These are phyloP conservation scores for Areca catechu DNA, from an alignment of 176 grass and related monocot genomes.

Conservation along the genomic window DNA sequence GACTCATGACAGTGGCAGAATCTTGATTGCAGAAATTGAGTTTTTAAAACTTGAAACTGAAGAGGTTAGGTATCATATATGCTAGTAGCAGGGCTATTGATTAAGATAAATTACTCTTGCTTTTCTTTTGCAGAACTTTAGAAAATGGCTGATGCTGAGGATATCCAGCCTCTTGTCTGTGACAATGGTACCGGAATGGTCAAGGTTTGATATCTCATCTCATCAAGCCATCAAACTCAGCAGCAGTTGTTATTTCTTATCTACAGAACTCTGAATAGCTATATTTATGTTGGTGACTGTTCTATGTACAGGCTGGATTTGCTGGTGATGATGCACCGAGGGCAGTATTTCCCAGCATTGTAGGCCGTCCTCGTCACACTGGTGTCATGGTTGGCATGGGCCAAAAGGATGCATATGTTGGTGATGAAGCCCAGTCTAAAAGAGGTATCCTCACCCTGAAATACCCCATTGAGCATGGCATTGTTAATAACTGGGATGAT, in stretches of 20 bases:
- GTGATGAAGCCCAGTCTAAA: conserved; percentile 85
- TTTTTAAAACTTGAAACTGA: no score
- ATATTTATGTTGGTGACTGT: not conserved
- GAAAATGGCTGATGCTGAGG: conserved; percentile 64
- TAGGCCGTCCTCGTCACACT: conserved; percentile 77
- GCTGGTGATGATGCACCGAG: conserved; percentile 87
- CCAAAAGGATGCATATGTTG: conserved; percentile 85
- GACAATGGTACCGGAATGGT: conserved; percentile 96
- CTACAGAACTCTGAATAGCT: not conserved
- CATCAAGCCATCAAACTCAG: no score
- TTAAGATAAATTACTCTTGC: not conserved
- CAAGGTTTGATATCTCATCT: conserved; percentile 35
- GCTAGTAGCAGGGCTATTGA: no score
- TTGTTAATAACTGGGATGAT: conserved; percentile 84
- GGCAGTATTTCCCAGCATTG: conserved; percentile 84
- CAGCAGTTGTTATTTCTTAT: no score
- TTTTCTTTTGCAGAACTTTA: conserved; percentile 20
- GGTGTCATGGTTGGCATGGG: conserved; percentile 96
- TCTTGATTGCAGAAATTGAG: no score
- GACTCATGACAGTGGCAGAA: no score
- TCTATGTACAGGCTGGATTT: conserved; percentile 50
- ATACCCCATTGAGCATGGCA: conserved; percentile 80
- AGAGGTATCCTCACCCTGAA: conserved; percentile 80
- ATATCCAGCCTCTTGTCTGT: conserved; percentile 71
- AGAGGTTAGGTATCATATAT: no score